Conservation (phyloP, 257 asterid species). For the Capsicum chinense region DNA sequence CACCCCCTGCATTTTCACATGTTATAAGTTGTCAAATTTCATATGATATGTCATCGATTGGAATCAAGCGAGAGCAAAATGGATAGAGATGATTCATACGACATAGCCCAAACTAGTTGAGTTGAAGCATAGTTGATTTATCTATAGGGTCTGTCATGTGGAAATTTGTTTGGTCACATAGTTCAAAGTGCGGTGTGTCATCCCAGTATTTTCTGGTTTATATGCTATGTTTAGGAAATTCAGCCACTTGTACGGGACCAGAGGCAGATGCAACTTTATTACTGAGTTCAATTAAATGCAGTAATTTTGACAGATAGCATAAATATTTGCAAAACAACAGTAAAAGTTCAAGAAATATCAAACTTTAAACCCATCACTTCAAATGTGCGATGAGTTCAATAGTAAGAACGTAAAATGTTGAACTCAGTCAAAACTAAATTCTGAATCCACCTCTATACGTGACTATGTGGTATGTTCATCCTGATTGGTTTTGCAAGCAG, state of each 20-base stretch:
- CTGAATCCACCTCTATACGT: not conserved
- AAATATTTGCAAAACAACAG: not conserved
- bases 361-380: not conserved
- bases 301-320: not conserved
- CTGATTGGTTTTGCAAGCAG: not conserved
- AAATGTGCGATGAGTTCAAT: not conserved
- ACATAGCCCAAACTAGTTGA: not conserved
- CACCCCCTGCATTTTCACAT: slow-evolving; percentile 58
- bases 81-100: not conserved
- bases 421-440: not conserved
- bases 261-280: not conserved
- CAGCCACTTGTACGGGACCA: not conserved
- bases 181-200: not conserved
- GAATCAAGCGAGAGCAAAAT: not conserved
- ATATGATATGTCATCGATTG: not conserved
- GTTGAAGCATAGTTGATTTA: not conserved
- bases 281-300: not conserved
- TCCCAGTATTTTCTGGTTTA: not conserved
- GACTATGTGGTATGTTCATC: not conserved
- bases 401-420: not conserved
- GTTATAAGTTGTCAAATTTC: not conserved
- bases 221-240: not conserved
- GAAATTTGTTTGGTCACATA: not conserved
- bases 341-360: not conserved
- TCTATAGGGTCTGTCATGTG: not conserved